Conservation (phyloP, 1,284 basidiomycete genomes). For the Chalciporus sp. region DNA sequence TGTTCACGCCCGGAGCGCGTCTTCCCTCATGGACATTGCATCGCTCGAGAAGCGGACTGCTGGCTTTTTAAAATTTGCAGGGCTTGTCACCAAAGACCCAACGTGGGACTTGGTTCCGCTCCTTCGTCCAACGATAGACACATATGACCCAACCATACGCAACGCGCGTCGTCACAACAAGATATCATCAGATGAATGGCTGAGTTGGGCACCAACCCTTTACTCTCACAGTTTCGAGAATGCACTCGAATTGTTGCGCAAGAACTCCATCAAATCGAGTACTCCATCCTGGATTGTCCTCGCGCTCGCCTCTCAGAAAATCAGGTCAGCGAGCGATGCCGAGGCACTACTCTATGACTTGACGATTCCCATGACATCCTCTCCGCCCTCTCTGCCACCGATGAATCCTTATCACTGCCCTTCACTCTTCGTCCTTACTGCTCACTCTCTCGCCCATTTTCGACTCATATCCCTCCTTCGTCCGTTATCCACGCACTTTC, state of each 20-base stretch:
- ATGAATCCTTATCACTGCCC: slow-evolving; percentile 42
- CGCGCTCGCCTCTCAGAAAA: slow-evolving; percentile 50
- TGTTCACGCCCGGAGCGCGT: slow-evolving; percentile 7
- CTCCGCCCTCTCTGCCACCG: neutral
- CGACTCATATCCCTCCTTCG: slow-evolving; percentile 45
- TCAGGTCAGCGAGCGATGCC: slow-evolving; percentile 34
- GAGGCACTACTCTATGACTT: slow-evolving; percentile 24
- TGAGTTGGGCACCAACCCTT: slow-evolving; percentile 40
- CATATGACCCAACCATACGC: slow-evolving; percentile 7
- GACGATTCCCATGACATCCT: slow-evolving; percentile 18
- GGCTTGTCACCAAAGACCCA: slow-evolving; percentile 30
- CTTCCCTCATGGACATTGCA: slow-evolving; percentile 18
- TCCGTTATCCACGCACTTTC: slow-evolving; percentile 40
- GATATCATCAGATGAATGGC: slow-evolving; percentile 39
- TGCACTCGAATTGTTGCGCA: slow-evolving; percentile 32
- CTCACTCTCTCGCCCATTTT: slow-evolving; percentile 52
- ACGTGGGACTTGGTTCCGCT: slow-evolving; percentile 29
- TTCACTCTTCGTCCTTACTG: slow-evolving; percentile 44
- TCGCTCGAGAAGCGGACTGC: slow-evolving; percentile 21
- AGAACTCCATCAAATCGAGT: neutral
- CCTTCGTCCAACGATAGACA: slow-evolving; percentile 16
- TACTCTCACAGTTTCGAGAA: slow-evolving; percentile 36
- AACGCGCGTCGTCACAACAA: slow-evolving; percentile 32
- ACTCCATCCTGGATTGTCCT: slow-evolving; percentile 57
- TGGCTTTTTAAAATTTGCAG: slow-evolving; percentile 27